A percentile compares a stretch with the other conserved stretches of the same genome.
Evolutionary conservation across 2,329 filamentous ascomycete species (phyloP).

Genomic region (Epichloe brachyelytri): DNA sequence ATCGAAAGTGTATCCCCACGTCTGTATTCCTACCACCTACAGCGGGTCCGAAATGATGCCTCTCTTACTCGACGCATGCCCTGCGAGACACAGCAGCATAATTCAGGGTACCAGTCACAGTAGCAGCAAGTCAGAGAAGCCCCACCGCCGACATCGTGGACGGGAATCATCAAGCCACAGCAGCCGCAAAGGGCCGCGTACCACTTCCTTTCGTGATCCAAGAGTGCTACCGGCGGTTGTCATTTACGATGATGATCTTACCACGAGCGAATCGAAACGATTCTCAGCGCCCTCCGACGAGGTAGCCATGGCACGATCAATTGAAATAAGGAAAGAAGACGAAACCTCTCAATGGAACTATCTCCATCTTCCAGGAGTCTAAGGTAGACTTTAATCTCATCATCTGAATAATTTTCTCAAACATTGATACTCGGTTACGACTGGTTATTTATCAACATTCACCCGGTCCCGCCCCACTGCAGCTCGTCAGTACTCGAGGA

Average conservation of each 20-base stretch:
- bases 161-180: not conserved
- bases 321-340: constrained; percentile 9
- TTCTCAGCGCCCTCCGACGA: constrained; percentile 17
- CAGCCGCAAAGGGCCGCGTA: constrained; percentile 5
- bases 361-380: constrained; percentile 24
- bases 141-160: not conserved
- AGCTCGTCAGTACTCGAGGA: not conserved
- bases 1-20: constrained; percentile 40
- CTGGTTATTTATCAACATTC: not conserved
- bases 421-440: not conserved
- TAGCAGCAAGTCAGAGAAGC: constrained; percentile 1
- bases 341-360: constrained; percentile 22
- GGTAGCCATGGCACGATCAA: constrained; percentile 9
- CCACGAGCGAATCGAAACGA: constrained; percentile 13
- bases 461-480: not conserved
- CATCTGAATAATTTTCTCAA: not conserved
- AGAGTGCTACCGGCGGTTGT: constrained; percentile 17
- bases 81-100: constrained; percentile 8
- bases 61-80: constrained; percentile 8
- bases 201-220: constrained; percentile 11
- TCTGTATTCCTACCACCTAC: constrained; percentile 48
- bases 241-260: constrained; percentile 27
- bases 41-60: constrained; percentile 46
- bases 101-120: constrained; percentile 1
- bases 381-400: constrained; percentile 1